Evolutionary conservation across 148 eudicot species (phyloP).

Genomic region (Camellia granthamiana): DNA sequence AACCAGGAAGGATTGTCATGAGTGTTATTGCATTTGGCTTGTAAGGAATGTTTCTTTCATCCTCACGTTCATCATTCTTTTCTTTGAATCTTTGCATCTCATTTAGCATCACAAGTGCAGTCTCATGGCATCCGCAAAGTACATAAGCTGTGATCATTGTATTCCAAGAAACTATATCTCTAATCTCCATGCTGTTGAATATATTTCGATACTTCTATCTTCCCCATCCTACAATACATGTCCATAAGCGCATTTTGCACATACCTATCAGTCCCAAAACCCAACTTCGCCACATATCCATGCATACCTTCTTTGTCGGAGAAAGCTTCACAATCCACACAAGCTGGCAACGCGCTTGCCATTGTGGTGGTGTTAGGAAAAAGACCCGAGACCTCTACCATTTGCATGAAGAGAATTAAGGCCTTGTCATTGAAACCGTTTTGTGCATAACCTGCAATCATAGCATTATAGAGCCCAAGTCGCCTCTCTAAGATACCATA

Average conservation of each 20-base stretch:
- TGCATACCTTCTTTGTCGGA: constrained; percentile 61
- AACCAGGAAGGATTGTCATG: constrained; percentile 83
- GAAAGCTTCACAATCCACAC: constrained; percentile 60
- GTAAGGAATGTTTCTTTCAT: constrained; percentile 18
- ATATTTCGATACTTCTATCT: constrained; percentile 47
- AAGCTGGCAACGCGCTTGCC: constrained; percentile 81
- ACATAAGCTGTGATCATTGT: constrained; percentile 85
- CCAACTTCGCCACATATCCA: constrained; percentile 71
- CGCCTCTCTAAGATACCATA: constrained; percentile 34
- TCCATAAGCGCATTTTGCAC: constrained; percentile 85
- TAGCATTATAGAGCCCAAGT: constrained; percentile 74
- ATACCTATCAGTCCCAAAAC: constrained; percentile 50
- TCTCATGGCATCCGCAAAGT: constrained; percentile 56
- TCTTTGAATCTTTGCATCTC: constrained; percentile 47
- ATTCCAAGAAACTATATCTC: constrained; percentile 81
- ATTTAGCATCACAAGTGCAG: constrained; percentile 60
- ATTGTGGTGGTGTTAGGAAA: constrained; percentile 78
- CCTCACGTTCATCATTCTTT: constrained; percentile 21
- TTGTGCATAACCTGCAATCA: constrained; percentile 82
- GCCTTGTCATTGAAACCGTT: constrained; percentile 63
- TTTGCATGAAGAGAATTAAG: constrained; percentile 55
- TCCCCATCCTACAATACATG: constrained; percentile 81
- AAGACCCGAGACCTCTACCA: constrained; percentile 49
- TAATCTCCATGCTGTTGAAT: constrained; percentile 59
- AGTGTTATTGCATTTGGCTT: constrained; percentile 74